These are phyloP conservation scores for Pyrenula massariospora DNA, from an alignment of 495 filamentous ascomycete species.

Conservation along the genomic window DNA sequence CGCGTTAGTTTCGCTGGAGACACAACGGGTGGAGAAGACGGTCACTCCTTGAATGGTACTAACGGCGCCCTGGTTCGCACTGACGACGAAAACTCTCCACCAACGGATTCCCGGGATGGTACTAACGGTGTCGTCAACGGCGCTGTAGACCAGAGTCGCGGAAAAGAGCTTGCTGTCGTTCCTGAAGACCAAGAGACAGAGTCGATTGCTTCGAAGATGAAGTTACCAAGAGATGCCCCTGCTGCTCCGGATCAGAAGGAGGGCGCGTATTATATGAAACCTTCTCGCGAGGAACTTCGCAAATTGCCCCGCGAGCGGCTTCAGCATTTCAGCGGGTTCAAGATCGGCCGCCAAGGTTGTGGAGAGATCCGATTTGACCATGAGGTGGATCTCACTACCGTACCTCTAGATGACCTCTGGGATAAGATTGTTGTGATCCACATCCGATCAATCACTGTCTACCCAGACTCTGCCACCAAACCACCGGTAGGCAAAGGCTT, in stretches of 20 bases:
- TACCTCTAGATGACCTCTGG: conserved; percentile 61
- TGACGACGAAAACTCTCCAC: conserved; percentile 36
- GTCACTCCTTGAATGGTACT: conserved; percentile 13
- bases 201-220: conserved; percentile 4
- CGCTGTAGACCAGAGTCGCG: conserved; percentile 47
- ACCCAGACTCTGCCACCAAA: conserved; percentile 62
- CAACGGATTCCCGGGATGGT: conserved; percentile 40
- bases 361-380: conserved; percentile 71
- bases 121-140: conserved; percentile 32
- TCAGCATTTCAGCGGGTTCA: conserved; percentile 57
- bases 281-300: conserved; percentile 54
- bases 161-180: conserved; percentile 69
- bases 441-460: conserved; percentile 73
- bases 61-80: conserved; percentile 33
- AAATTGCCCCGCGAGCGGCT: conserved; percentile 64
- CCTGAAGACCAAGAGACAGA: conserved; percentile 48
- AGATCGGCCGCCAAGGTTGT: conserved; percentile 67
- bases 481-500: conserved; percentile 73
- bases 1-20: conserved; percentile 65
- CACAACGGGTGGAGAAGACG: conserved; percentile 17
- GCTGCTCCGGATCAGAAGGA: conserved; percentile 41
- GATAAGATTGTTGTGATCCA: conserved; percentile 61
- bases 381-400: conserved; percentile 65
- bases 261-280: conserved; percentile 79
- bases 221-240: conserved; percentile 5